These are phyloP conservation scores for Pleurotus tuber-regium DNA, from an alignment of 768 basidiomycete species.

Conservation along the genomic window DNA sequence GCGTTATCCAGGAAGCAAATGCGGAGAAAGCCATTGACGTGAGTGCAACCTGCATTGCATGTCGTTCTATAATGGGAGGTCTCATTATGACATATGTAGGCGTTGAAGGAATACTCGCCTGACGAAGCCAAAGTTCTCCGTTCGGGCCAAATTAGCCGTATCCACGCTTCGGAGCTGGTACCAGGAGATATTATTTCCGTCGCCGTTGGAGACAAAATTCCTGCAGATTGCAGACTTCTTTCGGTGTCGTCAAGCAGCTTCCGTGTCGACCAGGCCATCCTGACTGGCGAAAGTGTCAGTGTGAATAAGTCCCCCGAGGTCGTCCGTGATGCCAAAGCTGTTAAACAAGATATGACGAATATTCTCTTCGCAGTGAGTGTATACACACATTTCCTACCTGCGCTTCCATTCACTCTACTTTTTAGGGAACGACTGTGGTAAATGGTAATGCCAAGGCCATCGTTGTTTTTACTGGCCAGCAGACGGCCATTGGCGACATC, in stretches of 20 bases:
- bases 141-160: slow-evolving; percentile 60
- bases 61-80: neutral
- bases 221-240: slow-evolving; percentile 89
- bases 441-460: slow-evolving; percentile 88
- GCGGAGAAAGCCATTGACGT: slow-evolving; percentile 98
- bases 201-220: slow-evolving; percentile 92
- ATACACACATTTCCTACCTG: neutral
- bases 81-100: slow-evolving; percentile 44
- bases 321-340: slow-evolving; percentile 74
- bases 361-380: slow-evolving; percentile 84
- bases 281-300: slow-evolving; percentile 91
- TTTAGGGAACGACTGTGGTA: slow-evolving; percentile 91
- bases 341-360: slow-evolving; percentile 98
- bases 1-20: slow-evolving; percentile 94
- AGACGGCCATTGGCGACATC: slow-evolving; percentile 95
- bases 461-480: slow-evolving; percentile 81
- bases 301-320: slow-evolving; percentile 76
- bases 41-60: slow-evolving; percentile 29
- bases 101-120: slow-evolving; percentile 94
- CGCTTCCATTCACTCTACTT: slow-evolving; percentile 5
- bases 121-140: slow-evolving; percentile 93
- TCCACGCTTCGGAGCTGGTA: slow-evolving; percentile 88
- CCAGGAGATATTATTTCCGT: slow-evolving; percentile 93
- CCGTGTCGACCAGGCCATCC: slow-evolving; percentile 92
- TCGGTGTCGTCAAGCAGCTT: slow-evolving; percentile 92